phyloP scores from a whole-genome alignment of 2,329 filamentous ascomycete genomes.

The Fusarium sp. region DNA sequence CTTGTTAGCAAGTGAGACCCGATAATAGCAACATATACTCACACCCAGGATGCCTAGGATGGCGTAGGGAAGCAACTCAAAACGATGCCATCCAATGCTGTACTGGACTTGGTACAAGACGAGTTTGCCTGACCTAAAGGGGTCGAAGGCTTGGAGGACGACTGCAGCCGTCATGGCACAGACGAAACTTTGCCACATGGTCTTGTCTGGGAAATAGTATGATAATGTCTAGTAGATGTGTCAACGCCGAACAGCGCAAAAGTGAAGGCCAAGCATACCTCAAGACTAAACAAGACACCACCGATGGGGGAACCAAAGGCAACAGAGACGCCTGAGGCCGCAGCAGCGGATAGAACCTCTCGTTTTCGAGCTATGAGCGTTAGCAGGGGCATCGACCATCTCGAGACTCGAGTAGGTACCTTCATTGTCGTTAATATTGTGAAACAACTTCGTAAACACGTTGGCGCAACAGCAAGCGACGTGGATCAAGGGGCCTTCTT shows the following conservation, averaged over 20 bases:
- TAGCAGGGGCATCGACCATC: not conserved
- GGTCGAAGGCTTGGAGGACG: constrained; percentile 90
- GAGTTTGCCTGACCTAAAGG: constrained; percentile 94
- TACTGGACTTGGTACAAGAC: constrained; percentile 97
- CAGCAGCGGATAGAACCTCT: constrained; percentile 91
- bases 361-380: constrained; percentile 80
- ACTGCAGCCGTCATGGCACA: constrained; percentile 99
- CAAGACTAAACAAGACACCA: constrained; percentile 94
- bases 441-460: constrained; percentile 90
- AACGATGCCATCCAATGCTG: constrained; percentile 90
- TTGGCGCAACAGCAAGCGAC: constrained; percentile 97
- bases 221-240: constrained; percentile 69
- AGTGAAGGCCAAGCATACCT: constrained; percentile 61
- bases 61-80: constrained; percentile 90
- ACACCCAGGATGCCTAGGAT: constrained; percentile 86
- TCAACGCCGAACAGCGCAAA: not conserved
- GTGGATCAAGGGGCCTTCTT: constrained; percentile 95
- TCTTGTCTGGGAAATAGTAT: constrained; percentile 98
- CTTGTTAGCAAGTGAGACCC: constrained; percentile 20
- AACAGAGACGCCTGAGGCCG: constrained; percentile 91
- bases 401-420: constrained; percentile 58
- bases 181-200: constrained; percentile 99
- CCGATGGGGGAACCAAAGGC: constrained; percentile 95
- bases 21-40: constrained; percentile 39
- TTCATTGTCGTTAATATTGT: constrained; percentile 85